Conservation (phyloP, 2,329 filamentous ascomycete species). For the Zasmidium angulare region DNA sequence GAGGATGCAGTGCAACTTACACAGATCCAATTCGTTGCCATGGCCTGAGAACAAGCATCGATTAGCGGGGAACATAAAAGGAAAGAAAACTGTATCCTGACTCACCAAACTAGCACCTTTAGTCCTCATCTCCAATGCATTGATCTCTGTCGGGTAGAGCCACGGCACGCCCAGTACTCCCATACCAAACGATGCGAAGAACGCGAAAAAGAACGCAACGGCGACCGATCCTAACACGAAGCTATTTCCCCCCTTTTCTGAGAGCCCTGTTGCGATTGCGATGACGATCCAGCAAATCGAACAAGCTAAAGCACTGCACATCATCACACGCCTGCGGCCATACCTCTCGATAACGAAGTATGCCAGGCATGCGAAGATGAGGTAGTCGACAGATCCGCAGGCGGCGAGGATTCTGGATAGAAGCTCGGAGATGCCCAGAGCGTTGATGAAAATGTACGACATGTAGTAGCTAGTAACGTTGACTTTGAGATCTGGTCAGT, state of each 20-base stretch:
- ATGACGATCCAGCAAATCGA: constrained; percentile 52
- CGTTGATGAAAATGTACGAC: constrained; percentile 51
- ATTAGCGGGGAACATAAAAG: no score
- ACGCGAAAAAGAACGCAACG: constrained; percentile 46
- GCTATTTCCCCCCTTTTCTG: constrained; percentile 42
- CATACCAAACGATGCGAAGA: constrained; percentile 42
- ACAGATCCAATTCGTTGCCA: constrained; percentile 54
- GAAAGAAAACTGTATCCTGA: no score
- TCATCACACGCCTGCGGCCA: constrained; percentile 51
- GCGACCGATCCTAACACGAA: constrained; percentile 50
- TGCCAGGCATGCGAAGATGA: constrained; percentile 47
- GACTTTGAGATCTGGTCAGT: constrained; percentile 21
- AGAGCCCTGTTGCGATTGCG: constrained; percentile 44
- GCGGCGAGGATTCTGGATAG: constrained; percentile 52
- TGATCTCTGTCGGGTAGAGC: constrained; percentile 35
- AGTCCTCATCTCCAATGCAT: constrained; percentile 27
- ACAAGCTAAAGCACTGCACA: constrained; percentile 49
- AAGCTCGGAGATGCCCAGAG: constrained; percentile 50
- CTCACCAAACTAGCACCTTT: constrained; percentile 24
- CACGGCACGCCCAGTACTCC: constrained; percentile 41
- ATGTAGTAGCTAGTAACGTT: constrained; percentile 35
- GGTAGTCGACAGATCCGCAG: constrained; percentile 52
- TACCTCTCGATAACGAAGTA: constrained; percentile 51
- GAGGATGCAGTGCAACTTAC: no score
- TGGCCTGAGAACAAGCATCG: constrained; percentile 28